A percentile compares a stretch with the other conserved stretches of the same genome.
Conservation (phyloP, 768 basidiomycete species). For the Hemileccinum impolitum region DNA sequence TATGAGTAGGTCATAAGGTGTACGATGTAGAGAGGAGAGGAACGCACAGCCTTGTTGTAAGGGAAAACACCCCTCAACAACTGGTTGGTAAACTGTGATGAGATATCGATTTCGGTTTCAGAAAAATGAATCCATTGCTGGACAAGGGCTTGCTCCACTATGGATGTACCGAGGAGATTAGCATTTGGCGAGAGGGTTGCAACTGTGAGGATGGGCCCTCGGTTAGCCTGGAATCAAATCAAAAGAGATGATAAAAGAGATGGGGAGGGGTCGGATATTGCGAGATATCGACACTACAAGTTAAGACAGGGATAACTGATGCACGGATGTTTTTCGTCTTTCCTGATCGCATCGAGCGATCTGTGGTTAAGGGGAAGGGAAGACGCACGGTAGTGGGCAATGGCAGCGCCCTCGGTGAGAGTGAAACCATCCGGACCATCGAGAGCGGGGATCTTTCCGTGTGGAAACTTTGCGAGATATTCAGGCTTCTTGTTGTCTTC, state of each 20-base stretch:
- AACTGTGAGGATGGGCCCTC: slow-evolving; percentile 44
- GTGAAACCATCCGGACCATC: slow-evolving; percentile 75
- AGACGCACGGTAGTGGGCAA: slow-evolving; percentile 86
- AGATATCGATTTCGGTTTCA: slow-evolving; percentile 57
- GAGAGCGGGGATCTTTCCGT: slow-evolving; percentile 82
- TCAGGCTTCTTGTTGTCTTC: slow-evolving; percentile 70
- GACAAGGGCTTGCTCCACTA: slow-evolving; percentile 68
- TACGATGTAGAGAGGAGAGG: not conserved
- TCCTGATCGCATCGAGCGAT: slow-evolving; percentile 14
- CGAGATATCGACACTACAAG: slow-evolving; percentile 47
- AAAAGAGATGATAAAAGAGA: slow-evolving; percentile 3
- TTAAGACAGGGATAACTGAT: slow-evolving; percentile 79
- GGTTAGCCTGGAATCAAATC: slow-evolving; percentile 19
- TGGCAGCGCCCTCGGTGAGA: slow-evolving; percentile 73
- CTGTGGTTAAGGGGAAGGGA: slow-evolving; percentile 3
- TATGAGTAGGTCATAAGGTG: slow-evolving; percentile 25
- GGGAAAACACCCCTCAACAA: slow-evolving; percentile 52
- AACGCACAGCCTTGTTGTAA: slow-evolving; percentile 80
- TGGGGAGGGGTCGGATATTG: slow-evolving; percentile 6
- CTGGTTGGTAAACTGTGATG: slow-evolving; percentile 36
- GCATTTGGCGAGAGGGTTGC: slow-evolving; percentile 73
- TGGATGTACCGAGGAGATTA: slow-evolving; percentile 64
- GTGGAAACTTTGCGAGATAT: slow-evolving; percentile 71
- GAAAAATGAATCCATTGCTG: slow-evolving; percentile 83
- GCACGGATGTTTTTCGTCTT: slow-evolving; percentile 31